Base-by-base conservation (phyloP, 2,329 filamentous ascomycete genomes). In the Calonectria pseudoreteaudii region DNA sequence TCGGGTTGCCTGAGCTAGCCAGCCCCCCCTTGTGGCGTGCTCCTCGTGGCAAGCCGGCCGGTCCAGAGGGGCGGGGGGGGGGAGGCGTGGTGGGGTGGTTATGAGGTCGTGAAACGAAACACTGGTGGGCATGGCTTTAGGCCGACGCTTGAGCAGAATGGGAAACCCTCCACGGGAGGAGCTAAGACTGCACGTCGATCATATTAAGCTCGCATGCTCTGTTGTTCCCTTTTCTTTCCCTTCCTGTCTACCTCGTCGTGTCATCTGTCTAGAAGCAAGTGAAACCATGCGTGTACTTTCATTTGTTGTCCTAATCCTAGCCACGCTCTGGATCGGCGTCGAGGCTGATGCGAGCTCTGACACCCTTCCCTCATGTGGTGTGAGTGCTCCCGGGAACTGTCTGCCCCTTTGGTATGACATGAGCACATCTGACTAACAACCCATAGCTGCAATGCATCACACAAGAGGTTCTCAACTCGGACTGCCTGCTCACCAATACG, bases 361-460 rank as follows among this genome's bases (percentile, higher is more conserved):
- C 13, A 41, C 72, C 31, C 76, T 75, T 66, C 77, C 76, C 3
- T 67, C 52, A 18, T 77, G 77, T 11, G 62, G 71, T 8, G 75
- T 74, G 23, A 66, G 66, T 66, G 64, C 41, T 47, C 16, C 36
- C n/a, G 44, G n/a, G 44, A 10, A 11, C n/a, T 20, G 10, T 4
- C 18, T 44, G 18, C 44, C 44, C 41, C 44, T 11, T 47, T 13
- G 23, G 3, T 13, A 10, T 23, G 10, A 23, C 44, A 23, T 23
- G 44, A 44, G 41, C 7, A 44, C 20, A 26, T 4, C 31, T 14
- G 5, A 50, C 75, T 77, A 38, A 75, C 66, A 50, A 28, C 31
- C 6, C 28, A 20, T 11, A 79, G 77, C 30, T 78, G 31, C n/a
- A 72, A 71, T 80, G 79, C 50, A 79, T 80, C 26, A 66, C 68